phyloP scores from a whole-genome alignment of 768 basidiomycete species.

The Termitomyces sp. region DNA sequence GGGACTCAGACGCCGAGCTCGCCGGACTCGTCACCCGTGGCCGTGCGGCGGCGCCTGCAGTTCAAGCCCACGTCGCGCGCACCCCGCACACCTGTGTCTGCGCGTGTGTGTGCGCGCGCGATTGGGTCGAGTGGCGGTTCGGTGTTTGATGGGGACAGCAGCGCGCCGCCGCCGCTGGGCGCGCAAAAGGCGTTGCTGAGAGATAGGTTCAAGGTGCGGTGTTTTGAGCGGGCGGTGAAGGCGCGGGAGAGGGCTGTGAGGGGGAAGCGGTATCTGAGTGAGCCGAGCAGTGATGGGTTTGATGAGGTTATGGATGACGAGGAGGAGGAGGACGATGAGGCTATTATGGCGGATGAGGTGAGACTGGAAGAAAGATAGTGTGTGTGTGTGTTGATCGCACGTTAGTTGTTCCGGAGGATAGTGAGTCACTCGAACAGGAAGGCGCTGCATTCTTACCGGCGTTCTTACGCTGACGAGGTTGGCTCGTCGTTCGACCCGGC shows the following conservation, averaged over 20 bases:
- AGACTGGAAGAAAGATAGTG: slow-evolving; percentile 2
- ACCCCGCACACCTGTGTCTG: slow-evolving; percentile 22
- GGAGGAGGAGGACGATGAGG: slow-evolving; percentile 58
- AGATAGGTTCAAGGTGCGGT: slow-evolving; percentile 55
- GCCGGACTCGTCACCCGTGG: slow-evolving; percentile 37
- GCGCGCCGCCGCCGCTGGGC: slow-evolving; percentile 17
- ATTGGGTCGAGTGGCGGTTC: slow-evolving; percentile 17
- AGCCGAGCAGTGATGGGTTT: slow-evolving; percentile 44
- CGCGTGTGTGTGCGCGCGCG: slow-evolving; percentile 1
- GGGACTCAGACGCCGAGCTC: slow-evolving; percentile 20
- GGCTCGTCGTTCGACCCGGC: slow-evolving; percentile 76
- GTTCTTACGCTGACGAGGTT: slow-evolving; percentile 64
- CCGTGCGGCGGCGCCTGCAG: slow-evolving; percentile 47
- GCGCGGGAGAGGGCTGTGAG: slow-evolving; percentile 46
- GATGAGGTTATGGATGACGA: slow-evolving; percentile 33
- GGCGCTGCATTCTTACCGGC: slow-evolving; percentile 44
- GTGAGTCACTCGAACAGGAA: slow-evolving; percentile 49
- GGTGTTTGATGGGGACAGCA: slow-evolving; percentile 13
- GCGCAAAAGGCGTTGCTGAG: slow-evolving; percentile 51
- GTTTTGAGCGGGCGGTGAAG: slow-evolving; percentile 54
- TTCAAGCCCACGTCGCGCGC: slow-evolving; percentile 40
- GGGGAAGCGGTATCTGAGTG: slow-evolving; percentile 27
- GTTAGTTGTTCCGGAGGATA: slow-evolving; percentile 62
- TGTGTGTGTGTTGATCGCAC: neutral
- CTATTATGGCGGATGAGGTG: slow-evolving; percentile 63